Evolutionary conservation across 2,329 filamentous ascomycete species (phyloP), one percentile per base, ranked within the genome.

Genomic region (Hypoxylon rubiginosum): DNA sequence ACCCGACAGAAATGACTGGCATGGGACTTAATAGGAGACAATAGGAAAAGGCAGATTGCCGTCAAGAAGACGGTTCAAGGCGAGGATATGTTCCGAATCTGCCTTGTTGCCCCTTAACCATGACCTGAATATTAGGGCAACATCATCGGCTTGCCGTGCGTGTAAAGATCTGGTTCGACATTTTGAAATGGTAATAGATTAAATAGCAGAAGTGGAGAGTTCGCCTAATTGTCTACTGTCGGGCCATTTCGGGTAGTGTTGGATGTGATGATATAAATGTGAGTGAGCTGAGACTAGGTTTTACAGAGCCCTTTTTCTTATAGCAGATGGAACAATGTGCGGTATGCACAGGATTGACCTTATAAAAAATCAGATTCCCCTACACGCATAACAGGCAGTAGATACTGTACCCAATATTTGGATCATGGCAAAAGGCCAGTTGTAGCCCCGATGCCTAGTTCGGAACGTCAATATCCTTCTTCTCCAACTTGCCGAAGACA

Each of bases 401-500:
- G 45, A 48, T 48, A 13, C 2, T 15, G 11, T 48, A 6, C 1
- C 11, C 13, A 21, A 11, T n/a, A 48, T 48, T 28, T 21, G 13
- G n/a, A 28, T 10, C 45, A 26, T 48, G 3, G 45, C 4, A 5
- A 28, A 26, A 15, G 24, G 24, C 24, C 7, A 28, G 24, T 21
- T n/a, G 21, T 24, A 43, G n/a, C 17, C 17, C 39, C 7, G 24
- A 15, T 32, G 13, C 36, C 34, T 54, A 58, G 15, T 64, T 45
- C 36, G 30, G 32, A 9, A 59, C n/a, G 34, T 48, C 36, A 21
- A 26, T 13, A 46, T n/a, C 30, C 11, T 49, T 62, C 28, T 58
- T 41, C 52, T 58, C 55, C 39, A 63, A 34, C 19, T 56, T 54
- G 30, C 34, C 30, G 24, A 69, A 70, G 9, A 71, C 57, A 10